Evolutionary conservation across 1,284 basidiomycete genomes (phyloP).

Genomic region (Tetrapyrgos nigripes): DNA sequence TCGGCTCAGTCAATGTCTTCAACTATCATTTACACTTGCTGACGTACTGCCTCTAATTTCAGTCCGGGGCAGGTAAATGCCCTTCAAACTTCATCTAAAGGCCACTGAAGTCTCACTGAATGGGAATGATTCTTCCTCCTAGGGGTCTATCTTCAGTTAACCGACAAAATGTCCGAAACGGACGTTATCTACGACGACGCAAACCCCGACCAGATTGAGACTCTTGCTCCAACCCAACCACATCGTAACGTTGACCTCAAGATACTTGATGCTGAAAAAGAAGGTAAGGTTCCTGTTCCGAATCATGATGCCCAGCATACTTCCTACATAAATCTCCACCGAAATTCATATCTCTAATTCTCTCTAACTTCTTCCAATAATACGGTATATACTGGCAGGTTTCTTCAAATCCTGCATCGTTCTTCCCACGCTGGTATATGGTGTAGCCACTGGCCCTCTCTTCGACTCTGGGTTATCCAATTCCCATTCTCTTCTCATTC

Average conservation of each 20-base stretch:
- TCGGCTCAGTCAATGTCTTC: too few relatives aligned
- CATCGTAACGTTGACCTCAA: conserved; percentile 40
- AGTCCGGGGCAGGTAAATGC: conserved; percentile 27
- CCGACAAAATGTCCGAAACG: conserved; percentile 34
- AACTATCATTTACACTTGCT: too few relatives aligned
- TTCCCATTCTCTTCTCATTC: conserved; percentile 35
- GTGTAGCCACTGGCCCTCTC: conserved; percentile 34
- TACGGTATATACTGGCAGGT: conserved; percentile 23
- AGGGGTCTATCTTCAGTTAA: conserved; percentile 38
- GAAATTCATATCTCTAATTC: too few relatives aligned
- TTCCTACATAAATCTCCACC: too few relatives aligned
- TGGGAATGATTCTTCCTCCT: neutral
- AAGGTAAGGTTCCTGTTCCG: too few relatives aligned
- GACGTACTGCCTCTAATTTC: neutral
- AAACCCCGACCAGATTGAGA: conserved; percentile 41
- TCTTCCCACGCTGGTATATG: conserved; percentile 38
- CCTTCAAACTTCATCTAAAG: neutral
- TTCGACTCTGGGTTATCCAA: conserved; percentile 37
- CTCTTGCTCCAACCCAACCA: conserved; percentile 31
- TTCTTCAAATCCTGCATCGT: conserved; percentile 38
- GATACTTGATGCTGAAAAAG: conserved; percentile 40
- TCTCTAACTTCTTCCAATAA: neutral
- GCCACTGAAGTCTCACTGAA: too few relatives aligned
- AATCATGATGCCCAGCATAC: too few relatives aligned
- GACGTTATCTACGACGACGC: conserved; percentile 44